Conservation (phyloP, 2,329 filamentous ascomycete genomes). For the Purpureocillium lavendulum region DNA sequence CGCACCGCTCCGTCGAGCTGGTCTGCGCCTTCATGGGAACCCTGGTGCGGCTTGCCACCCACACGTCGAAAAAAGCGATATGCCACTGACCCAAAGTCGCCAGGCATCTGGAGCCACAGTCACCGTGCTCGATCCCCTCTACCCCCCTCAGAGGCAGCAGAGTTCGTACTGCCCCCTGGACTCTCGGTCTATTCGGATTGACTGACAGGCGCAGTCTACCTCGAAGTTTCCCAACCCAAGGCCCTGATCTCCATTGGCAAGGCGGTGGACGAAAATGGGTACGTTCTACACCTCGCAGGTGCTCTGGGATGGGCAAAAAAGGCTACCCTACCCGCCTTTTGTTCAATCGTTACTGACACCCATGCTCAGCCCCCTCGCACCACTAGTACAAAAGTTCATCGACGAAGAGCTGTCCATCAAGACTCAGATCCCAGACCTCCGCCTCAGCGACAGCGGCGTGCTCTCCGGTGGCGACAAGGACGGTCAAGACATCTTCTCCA, state of each 20-base stretch:
- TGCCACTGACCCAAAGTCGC: background rate
- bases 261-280: slow-evolving; percentile 41
- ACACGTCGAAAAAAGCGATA: too few species aligned
- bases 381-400: slow-evolving; percentile 54
- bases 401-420: slow-evolving; percentile 63
- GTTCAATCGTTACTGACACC: too few species aligned
- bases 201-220: slow-evolving; percentile 41
- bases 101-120: slow-evolving; percentile 43
- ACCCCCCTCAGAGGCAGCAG: slow-evolving; percentile 20
- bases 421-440: slow-evolving; percentile 65
- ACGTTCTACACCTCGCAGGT: background rate
- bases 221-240: slow-evolving; percentile 69
- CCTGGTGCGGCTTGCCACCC: slow-evolving; percentile 21
- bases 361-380: slow-evolving; percentile 40
- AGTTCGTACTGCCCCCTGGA: slow-evolving; percentile 1
- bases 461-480: slow-evolving; percentile 60
- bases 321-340: too few species aligned
- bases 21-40: slow-evolving; percentile 70
- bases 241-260: slow-evolving; percentile 61
- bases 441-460: slow-evolving; percentile 60
- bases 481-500: slow-evolving; percentile 59
- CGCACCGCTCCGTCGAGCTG: slow-evolving; percentile 64
- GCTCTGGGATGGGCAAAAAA: too few species aligned
- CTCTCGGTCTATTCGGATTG: background rate
- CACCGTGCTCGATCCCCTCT: slow-evolving; percentile 61